phyloP scores from a whole-genome alignment of 2,329 filamentous ascomycete genomes.

The Claviceps quebecensis region DNA sequence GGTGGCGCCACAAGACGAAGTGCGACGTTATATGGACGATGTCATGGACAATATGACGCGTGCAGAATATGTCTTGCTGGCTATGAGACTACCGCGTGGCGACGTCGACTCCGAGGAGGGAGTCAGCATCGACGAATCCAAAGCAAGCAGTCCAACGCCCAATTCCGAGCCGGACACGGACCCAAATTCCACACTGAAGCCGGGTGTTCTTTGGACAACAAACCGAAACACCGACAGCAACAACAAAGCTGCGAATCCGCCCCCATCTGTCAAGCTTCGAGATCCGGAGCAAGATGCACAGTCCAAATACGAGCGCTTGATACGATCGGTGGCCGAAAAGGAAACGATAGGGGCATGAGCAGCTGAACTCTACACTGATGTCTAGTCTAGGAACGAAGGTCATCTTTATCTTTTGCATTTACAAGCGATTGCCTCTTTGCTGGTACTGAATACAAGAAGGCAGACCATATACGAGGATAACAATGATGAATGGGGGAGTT shows the following conservation, averaged over 20 bases:
- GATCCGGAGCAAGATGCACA: conserved; percentile 23
- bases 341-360: conserved; percentile 14
- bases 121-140: conserved; percentile 16
- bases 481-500: not conserved
- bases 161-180: conserved; percentile 16
- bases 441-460: not conserved
- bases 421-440: not conserved
- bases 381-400: no score
- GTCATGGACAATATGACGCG: conserved; percentile 56
- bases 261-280: conserved; percentile 13
- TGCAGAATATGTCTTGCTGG: conserved; percentile 51
- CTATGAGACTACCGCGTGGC: conserved; percentile 47
- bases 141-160: conserved; percentile 16
- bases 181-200: conserved; percentile 11
- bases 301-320: conserved; percentile 22
- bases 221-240: not conserved
- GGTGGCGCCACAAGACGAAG: conserved; percentile 49
- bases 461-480: not conserved
- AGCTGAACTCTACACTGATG: no score
- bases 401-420: not conserved
- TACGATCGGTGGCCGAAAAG: conserved; percentile 22
- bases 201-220: conserved; percentile 23
- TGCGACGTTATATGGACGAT: conserved; percentile 53
- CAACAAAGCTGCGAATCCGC: conserved; percentile 5
- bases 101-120: conserved; percentile 18